Evolutionary conservation across 495 filamentous ascomycete genomes (phyloP).

Genomic region (Aspergillus sclerotiicarbonarius): DNA sequence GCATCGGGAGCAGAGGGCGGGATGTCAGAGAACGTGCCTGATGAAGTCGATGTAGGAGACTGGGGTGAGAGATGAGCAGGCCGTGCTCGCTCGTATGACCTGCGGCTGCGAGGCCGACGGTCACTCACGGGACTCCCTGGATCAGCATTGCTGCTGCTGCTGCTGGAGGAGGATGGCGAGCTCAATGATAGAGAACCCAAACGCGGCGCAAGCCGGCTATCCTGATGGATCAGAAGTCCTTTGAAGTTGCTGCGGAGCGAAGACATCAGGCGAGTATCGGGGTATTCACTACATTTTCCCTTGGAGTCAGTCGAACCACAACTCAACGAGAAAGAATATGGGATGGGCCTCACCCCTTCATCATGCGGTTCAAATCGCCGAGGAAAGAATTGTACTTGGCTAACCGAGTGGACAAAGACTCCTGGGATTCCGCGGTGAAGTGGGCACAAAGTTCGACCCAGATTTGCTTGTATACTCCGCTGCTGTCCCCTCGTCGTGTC

Average conservation of each 20-base stretch:
- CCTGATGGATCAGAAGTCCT: slow-evolving; percentile 36
- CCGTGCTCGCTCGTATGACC: slow-evolving; percentile 42
- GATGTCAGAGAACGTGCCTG: slow-evolving; percentile 33
- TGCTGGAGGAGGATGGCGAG: slow-evolving; percentile 28
- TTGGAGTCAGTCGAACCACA: slow-evolving; percentile 3
- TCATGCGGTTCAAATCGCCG: slow-evolving; percentile 43
- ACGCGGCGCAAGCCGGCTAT: slow-evolving; percentile 32
- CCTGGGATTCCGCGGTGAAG: slow-evolving; percentile 52
- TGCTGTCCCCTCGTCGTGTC: slow-evolving; percentile 29
- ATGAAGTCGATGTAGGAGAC: slow-evolving; percentile 34
- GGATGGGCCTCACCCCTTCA: slow-evolving; percentile 37
- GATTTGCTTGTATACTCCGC: slow-evolving; percentile 42
- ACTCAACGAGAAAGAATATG: background rate
- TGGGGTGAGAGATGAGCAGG: slow-evolving; percentile 30
- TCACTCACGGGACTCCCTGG: slow-evolving; percentile 31
- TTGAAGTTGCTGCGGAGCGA: slow-evolving; percentile 37
- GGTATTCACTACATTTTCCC: slow-evolving; percentile 23
- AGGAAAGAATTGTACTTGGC: slow-evolving; percentile 54
- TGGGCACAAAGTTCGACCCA: slow-evolving; percentile 53
- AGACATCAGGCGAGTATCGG: slow-evolving; percentile 29
- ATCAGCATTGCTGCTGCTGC: slow-evolving; percentile 28
- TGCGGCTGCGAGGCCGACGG: slow-evolving; percentile 30
- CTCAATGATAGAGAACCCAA: slow-evolving; percentile 38
- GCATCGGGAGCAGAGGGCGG: slow-evolving; percentile 41
- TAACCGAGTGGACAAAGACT: slow-evolving; percentile 49